Base-by-base conservation (phyloP, 2,329 filamentous ascomycete genomes). In the Diplodia corticola region DNA sequence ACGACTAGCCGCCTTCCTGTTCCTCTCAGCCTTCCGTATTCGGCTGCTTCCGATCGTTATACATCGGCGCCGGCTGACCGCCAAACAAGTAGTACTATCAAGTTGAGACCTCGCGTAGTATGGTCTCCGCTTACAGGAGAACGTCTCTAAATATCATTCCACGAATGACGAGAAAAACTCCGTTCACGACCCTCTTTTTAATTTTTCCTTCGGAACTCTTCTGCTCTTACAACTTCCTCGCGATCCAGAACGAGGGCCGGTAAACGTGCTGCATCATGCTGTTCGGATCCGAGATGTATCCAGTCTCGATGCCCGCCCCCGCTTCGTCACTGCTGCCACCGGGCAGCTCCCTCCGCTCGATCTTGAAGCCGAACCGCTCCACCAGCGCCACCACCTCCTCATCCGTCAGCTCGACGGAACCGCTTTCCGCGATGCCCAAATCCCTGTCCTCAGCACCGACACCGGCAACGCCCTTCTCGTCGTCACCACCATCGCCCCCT, bases 211-310 rank as follows among this genome's bases (percentile, higher is more conserved):
- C 40, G n/a, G n/a, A 13, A 10, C 12, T 33, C 15, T 5, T 26
- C 30, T 9, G 33, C 17, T n/a, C 24, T 26, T 20, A 64, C 20
- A 57, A 26, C 80, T 96, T 99, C 68, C 89, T 86, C 37, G 91
- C 94, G 30, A 96, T 83, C 95, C 95, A 99, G 69, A 91, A 88
- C 64, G 88, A 91, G 17, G 91, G 91, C 68, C 83, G 83, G 77
- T 98, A 99, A 5, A 86, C 85, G 66, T 90, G 95, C 75, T 90
- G 89, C 72, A 97, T 80, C 92, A 99, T 95, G 73, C 93, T 97
- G 63, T 88, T 81, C 15, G 85, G 80, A 73, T 98, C 91, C 71
- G 93, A 91, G 55, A 98, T 95, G 75, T 99, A 99, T 7, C 93
- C 93, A 13, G 91, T 89, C 68, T 85, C 81, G n/a, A 88, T 79